Base-by-base conservation (phyloP, 768 basidiomycete species). In the Amanita molliuscula region DNA sequence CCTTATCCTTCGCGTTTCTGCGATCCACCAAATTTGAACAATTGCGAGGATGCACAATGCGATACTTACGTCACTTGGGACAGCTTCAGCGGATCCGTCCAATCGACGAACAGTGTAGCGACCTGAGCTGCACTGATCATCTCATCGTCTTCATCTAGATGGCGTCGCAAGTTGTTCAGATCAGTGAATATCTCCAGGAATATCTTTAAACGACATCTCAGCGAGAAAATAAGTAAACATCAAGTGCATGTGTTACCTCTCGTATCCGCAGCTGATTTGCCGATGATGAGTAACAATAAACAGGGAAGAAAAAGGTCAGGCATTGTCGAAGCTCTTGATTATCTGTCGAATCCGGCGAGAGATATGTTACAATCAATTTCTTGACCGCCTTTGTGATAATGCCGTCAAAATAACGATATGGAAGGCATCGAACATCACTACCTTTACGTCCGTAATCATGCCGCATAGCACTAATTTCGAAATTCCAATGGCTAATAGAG, bases 241-340 rank as follows among this genome's bases (percentile, higher is more conserved):
- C 20, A 31, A 48, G 29, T 20, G 31, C 3, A 38, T 13, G 42
- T 33, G 13, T 25, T 52, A 76, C 76, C 45, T 65, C 65, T 47
- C 73, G 78, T 56, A 71, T 81, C 72, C 72, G 77, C 61, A 57
- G 74, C 66, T 97, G 93, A 60, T 97, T 95, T 15, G 61, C 65
- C 5, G 81, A 65, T 0, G 88, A 84, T 0, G 93, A 90, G 64
- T 88, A 96, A 61, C 90, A 89, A 61, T 89, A 97, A 0, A 92
- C 83, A 0, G 92, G 91, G 70, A 99, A 87, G 74, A 98, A 97
- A 63, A 96, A 97, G 4, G 90, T 82, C 11, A 99, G 71, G 60
- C 92, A 97, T 65, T 98, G 95, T 38, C 91, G 76, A 15, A 97
- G 72, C 55, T 88, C 80, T 55, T 87, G 83, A 60, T 96, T 97